These are phyloP conservation scores for Pseudocercospora macadamiae DNA, from an alignment of 2,329 filamentous ascomycete species.

Conservation along the genomic window DNA sequence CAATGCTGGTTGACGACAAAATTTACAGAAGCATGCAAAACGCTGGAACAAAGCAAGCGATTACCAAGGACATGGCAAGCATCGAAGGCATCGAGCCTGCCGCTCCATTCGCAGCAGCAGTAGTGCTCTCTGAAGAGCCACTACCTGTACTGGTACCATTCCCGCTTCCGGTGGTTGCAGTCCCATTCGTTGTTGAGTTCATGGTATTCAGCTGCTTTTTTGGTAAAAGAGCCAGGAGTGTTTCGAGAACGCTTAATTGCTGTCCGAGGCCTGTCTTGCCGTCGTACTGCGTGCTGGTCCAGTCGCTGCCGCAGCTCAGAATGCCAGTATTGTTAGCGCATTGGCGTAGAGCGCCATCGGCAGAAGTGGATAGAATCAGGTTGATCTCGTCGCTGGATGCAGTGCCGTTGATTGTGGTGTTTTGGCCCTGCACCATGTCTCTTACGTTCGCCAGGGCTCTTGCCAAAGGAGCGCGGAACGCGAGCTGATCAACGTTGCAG, in stretches of 20 bases:
- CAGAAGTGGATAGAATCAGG: constrained; percentile 45
- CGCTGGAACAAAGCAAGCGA: background rate
- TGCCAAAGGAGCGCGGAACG: constrained; percentile 72
- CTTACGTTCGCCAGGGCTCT: constrained; percentile 24
- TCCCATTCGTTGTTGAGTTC: constrained; percentile 6
- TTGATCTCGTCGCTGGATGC: constrained; percentile 12
- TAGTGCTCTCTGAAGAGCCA: background rate
- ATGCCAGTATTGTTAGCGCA: constrained; percentile 39
- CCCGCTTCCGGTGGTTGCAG: background rate
- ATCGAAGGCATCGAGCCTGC: background rate
- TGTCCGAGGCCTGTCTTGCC: constrained; percentile 54
- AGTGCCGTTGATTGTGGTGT: constrained; percentile 47
- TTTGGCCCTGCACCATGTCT: constrained; percentile 12
- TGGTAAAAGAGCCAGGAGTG: constrained; percentile 47
- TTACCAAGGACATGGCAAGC: background rate
- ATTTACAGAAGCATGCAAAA: background rate
- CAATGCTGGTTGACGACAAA: too few species aligned
- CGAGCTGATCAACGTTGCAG: constrained; percentile 72
- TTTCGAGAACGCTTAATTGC: constrained; percentile 57
- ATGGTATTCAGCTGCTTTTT: constrained; percentile 12
- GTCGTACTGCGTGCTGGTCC: constrained; percentile 46
- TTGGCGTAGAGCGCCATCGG: constrained; percentile 55
- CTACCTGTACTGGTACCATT: background rate
- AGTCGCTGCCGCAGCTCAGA: constrained; percentile 42
- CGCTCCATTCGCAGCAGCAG: background rate